Base-by-base conservation (phyloP, 257 asterid species). In the Primulina tabacum region DNA sequence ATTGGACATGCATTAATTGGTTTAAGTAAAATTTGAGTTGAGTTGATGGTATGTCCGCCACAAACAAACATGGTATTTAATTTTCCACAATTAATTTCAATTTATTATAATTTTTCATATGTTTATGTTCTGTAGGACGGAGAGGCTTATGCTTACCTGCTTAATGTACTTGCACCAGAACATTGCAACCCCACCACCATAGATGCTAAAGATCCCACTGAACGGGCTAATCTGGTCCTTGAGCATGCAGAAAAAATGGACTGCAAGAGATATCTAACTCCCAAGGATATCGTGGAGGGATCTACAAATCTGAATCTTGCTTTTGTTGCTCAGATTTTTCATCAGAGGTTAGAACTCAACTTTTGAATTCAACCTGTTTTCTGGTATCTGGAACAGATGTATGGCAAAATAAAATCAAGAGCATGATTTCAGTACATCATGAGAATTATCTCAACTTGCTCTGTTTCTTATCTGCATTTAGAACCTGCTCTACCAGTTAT, bases 181-280 rank as follows among this genome's bases (percentile, higher is more conserved):
- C 88, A 87, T 70, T 90, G 97, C 79, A 83, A 77, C 82, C 90
- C 97, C 4, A 84, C 83, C 76, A 87, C 96, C 65, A 83, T 93
- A 81, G 97, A 89, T 77, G 72, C 87, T 53, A 89, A 84, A 79
- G 94, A 93, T 82, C 90, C 95, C 43, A 68, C 80, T 67, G 90
- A 90, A 79, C 86, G 97, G 78, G 98, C 98, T 63, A 87, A 89
- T 80, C 66, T 93, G 86, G 89, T 93, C 77, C 97, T 93, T 34
- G 98, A 93, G 67, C 98, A 93, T 81, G 98, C 98, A 47, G 96
- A 93, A 86, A 85, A 81, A 77, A 88, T 90, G 97, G 95, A 93
- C 79, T 93, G 97, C 87, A 90, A 93, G 82, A 89, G 96, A 87
- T 90, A 93, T 79, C 77, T 93, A 68, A 75, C 84, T 34, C 97